phyloP scores from a whole-genome alignment of 176 grass and related monocot genomes.

The Musa beccarii region DNA sequence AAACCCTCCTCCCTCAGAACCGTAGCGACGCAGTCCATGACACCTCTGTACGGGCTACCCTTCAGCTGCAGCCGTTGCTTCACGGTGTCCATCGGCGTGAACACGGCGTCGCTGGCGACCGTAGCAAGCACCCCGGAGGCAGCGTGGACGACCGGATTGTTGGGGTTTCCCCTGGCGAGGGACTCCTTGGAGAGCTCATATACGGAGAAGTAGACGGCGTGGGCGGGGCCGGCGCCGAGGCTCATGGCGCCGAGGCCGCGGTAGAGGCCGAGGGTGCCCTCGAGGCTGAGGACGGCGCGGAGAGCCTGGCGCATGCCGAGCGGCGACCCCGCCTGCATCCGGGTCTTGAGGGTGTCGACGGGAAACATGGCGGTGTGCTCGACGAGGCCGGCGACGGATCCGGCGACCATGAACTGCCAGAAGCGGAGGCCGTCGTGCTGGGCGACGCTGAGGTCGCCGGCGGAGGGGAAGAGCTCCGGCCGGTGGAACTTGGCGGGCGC shows the following conservation, averaged over 20 bases:
- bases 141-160: constrained; percentile 3
- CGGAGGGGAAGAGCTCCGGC: not conserved
- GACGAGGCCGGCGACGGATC: constrained; percentile 13
- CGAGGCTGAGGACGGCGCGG: not conserved
- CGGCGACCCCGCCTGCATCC: constrained; percentile 3
- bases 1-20: constrained; percentile 8
- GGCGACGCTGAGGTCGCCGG: not conserved
- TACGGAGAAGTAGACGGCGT: constrained; percentile 11
- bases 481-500: constrained; percentile 3
- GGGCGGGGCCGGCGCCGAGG: constrained; percentile 9
- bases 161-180: constrained; percentile 9
- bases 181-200: constrained; percentile 8
- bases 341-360: constrained; percentile 12
- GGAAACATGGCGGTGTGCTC: constrained; percentile 16
- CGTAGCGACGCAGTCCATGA: constrained; percentile 7
- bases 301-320: constrained; percentile 7
- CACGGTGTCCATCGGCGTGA: constrained; percentile 16
- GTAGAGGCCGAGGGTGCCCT: constrained; percentile 7
- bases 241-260: constrained; percentile 12
- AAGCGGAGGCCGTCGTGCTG: constrained; percentile 10
- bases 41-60: constrained; percentile 4
- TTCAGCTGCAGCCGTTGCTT: constrained; percentile 13
- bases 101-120: constrained; percentile 6
- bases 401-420: constrained; percentile 17
- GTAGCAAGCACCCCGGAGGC: constrained; percentile 6